phyloP scores from a whole-genome alignment of 768 basidiomycete genomes.

The Lentinus tigrinus region DNA sequence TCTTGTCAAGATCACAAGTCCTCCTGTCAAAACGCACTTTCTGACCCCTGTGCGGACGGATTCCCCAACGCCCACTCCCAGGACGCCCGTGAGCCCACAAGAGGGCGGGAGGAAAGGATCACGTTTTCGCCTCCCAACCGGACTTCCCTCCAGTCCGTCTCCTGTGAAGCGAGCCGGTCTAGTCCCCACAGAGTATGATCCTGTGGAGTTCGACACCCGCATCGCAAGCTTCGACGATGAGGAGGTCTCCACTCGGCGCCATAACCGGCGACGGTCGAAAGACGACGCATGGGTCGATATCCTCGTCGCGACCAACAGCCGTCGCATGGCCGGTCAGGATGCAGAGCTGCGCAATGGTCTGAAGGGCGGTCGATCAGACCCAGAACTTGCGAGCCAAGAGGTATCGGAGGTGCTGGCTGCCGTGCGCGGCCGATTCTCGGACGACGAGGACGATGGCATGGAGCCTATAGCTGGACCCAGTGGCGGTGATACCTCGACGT shows the following conservation, averaged over 20 bases:
- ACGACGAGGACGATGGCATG: slow-evolving; percentile 38
- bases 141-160: slow-evolving; percentile 58
- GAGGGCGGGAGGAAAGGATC: slow-evolving; percentile 35
- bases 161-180: slow-evolving; percentile 47
- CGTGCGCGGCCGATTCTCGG: slow-evolving; percentile 40
- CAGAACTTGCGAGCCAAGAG: slow-evolving; percentile 72
- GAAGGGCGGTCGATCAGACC: slow-evolving; percentile 45
- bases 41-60: slow-evolving; percentile 14
- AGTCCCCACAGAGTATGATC: slow-evolving; percentile 74
- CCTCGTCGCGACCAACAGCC: slow-evolving; percentile 57
- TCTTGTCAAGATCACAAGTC: slow-evolving; percentile 1
- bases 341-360: slow-evolving; percentile 33
- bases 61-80: slow-evolving; percentile 3
- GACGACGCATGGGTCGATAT: slow-evolving; percentile 92
- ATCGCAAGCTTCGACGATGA: slow-evolving; percentile 62
- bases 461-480: slow-evolving; percentile 22
- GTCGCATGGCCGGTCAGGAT: slow-evolving; percentile 58
- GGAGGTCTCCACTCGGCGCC: slow-evolving; percentile 37
- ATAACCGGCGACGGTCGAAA: slow-evolving; percentile 40
- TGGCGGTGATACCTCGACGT: slow-evolving; percentile 24
- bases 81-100: background rate
- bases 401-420: slow-evolving; percentile 70
- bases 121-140: slow-evolving; percentile 43
- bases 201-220: slow-evolving; percentile 81
- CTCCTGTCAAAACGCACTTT: background rate